These are phyloP conservation scores for Nematocida ironsii DNA, from an alignment of 371 early-diverging fungal genomes.

Conservation along the genomic window DNA sequence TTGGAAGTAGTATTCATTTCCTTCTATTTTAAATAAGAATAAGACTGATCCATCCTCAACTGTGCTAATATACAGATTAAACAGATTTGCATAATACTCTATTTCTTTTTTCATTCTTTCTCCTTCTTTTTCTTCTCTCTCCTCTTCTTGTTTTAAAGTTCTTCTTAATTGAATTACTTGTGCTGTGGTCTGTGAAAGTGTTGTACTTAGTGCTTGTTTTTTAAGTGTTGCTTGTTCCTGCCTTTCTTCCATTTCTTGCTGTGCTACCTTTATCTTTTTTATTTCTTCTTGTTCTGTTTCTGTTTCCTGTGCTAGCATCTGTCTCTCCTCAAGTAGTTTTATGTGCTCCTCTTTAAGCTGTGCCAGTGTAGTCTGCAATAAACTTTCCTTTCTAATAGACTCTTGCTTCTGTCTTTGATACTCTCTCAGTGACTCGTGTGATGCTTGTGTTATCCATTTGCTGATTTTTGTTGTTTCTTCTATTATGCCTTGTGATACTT, in stretches of 20 bases:
- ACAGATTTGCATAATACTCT: slow-evolving; percentile 19
- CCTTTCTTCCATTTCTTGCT: slow-evolving; percentile 30
- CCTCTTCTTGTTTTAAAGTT: slow-evolving; percentile 36
- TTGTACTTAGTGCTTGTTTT: neutral
- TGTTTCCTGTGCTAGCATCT: slow-evolving; percentile 45
- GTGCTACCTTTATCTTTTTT: slow-evolving; percentile 23
- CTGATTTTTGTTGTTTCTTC: slow-evolving; percentile 3
- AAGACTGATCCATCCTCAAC: slow-evolving; percentile 23
- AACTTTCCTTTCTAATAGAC: slow-evolving; percentile 22
- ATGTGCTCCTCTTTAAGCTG: slow-evolving; percentile 57
- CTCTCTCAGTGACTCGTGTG: slow-evolving; percentile 37
- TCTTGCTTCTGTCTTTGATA: slow-evolving; percentile 44
- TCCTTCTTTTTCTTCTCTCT: slow-evolving; percentile 25
- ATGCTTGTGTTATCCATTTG: slow-evolving; percentile 29
- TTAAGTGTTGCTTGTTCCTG: neutral
- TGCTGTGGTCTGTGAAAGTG: neutral
- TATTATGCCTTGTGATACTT: slow-evolving; percentile 44
- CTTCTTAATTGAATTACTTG: slow-evolving; percentile 19
- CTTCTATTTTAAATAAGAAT: slow-evolving; percentile 31
- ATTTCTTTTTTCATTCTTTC: slow-evolving; percentile 15
- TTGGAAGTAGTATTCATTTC: slow-evolving; percentile 12
- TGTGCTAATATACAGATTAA: slow-evolving; percentile 12
- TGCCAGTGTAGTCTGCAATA: slow-evolving; percentile 27
- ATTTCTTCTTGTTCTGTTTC: slow-evolving; percentile 44
- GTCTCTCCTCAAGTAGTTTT: slow-evolving; percentile 51